phyloP scores from a whole-genome alignment of 345 rosid genomes.

The Clarkia xantiana region DNA sequence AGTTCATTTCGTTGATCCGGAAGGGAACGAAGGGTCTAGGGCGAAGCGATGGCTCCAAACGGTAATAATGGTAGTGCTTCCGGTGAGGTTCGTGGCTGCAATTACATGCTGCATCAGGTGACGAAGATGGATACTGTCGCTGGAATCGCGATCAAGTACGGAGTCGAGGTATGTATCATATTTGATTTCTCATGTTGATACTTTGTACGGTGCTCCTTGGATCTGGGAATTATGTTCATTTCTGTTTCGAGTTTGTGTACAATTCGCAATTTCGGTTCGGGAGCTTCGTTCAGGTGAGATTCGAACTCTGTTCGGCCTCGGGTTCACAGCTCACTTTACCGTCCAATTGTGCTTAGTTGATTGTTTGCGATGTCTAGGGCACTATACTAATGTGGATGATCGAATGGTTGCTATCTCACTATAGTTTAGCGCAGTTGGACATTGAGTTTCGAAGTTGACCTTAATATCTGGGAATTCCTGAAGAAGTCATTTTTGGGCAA shows the following conservation, averaged over 20 bases:
- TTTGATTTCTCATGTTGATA: not conserved
- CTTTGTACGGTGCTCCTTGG: not conserved
- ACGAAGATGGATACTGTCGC: slow-evolving; percentile 57
- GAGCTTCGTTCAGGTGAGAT: not conserved
- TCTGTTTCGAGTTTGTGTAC: not conserved
- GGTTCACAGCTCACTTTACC: too few species aligned
- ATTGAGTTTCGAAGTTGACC: too few species aligned
- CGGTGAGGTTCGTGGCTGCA: slow-evolving; percentile 11
- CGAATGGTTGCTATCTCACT: too few species aligned
- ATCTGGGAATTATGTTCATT: not conserved
- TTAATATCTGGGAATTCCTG: too few species aligned
- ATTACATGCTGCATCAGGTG: slow-evolving; percentile 38
- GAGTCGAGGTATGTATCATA: slow-evolving; percentile 36
- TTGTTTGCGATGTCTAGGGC: too few species aligned
- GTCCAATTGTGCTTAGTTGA: too few species aligned
- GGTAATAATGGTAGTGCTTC: slow-evolving; percentile 5
- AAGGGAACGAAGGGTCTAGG: not conserved
- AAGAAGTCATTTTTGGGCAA: too few species aligned
- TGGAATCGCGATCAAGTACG: slow-evolving; percentile 60
- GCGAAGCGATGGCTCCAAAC: slow-evolving; percentile 24
- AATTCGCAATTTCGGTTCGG: not conserved
- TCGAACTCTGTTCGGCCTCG: too few species aligned
- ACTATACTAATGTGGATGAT: too few species aligned
- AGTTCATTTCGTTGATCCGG: not conserved
- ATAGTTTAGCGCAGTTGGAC: too few species aligned